Evolutionary conservation across 805 yeast genomes (phyloP), one percentile per base, ranked within the genome.

Genomic region (Saturnispora serradocipensis): DNA sequence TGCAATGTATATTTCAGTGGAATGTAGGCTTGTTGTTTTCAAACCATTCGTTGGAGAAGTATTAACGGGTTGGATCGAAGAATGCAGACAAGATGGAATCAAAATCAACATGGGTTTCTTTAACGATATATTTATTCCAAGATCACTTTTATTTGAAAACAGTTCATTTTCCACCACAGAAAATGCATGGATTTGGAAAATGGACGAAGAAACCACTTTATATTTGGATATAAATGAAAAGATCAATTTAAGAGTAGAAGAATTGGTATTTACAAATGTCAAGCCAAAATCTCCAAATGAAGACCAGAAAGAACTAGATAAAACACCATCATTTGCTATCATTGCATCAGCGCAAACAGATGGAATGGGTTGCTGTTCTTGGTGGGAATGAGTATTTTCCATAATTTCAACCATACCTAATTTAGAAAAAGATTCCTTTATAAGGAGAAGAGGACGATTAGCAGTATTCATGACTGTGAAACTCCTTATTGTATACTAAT

Each of bases 11-110:
- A 81, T 88, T 40, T 85, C 83, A 56, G 86, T 84, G 18, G 76
- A 72, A 51, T 87, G 89, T 62, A 70, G 97, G 48, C 73, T 85
- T 45, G 72, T 90, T 9, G 83, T 91, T 2, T 93, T 93, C 76
- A 86, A 90, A 57, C 99, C 99, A 0, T 91, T 91, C 67, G 82
- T 88, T 1, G 99, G 99, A 9, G 99, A 93, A 65, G 80, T 91
- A 7, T 66, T 93, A 25, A 83, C 89, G 0, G 99, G 99, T 1
- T 88, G 95, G 91, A 88, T 93, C 34, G 82, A 88, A 42, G 86
- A 88, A 58, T 87, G 96, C 69, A 77, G 89, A 4, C 77, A 81
- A 22, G 95, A 89, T 50, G 99, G 99, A 2, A 80, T 93, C 54
- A 85, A 87, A 64, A 82, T 87, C 38, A 79, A 83, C 55, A 75